These are phyloP conservation scores for Anethum foeniculum DNA, from an alignment of 140 eudicot genomes.

Conservation along the genomic window DNA sequence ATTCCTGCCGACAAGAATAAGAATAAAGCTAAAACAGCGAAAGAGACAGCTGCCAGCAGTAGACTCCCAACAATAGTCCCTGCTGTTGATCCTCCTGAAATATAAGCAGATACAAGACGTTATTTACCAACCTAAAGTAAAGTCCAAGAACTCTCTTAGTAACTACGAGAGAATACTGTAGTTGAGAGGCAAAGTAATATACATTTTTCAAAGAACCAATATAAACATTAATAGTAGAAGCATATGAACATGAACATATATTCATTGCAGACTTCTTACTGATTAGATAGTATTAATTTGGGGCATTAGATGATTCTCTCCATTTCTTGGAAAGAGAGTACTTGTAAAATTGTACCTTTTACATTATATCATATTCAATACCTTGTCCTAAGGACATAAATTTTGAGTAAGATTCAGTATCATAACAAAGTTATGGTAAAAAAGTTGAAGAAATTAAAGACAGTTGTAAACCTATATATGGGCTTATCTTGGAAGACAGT, in stretches of 20 bases:
- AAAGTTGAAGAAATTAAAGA: background rate
- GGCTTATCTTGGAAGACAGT: background rate
- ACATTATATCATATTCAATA: background rate
- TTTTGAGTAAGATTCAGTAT: background rate
- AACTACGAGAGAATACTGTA: background rate
- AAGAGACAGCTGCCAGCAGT: constrained; percentile 42
- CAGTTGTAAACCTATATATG: background rate
- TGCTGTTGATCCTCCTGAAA: constrained; percentile 54
- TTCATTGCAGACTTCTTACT: background rate
- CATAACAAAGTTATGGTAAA: background rate
- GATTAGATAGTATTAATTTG: background rate
- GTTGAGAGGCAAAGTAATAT: background rate
- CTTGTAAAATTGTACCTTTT: background rate
- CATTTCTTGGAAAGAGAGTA: background rate
- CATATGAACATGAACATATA: background rate
- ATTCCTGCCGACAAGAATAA: constrained; percentile 73
- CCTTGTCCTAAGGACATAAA: background rate
- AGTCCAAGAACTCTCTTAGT: background rate
- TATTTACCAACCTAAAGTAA: background rate
- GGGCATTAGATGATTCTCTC: background rate
- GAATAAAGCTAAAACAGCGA: constrained; percentile 46
- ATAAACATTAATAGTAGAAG: background rate
- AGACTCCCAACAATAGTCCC: constrained; percentile 55
- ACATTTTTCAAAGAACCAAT: background rate
- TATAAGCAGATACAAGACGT: background rate